Base-by-base conservation (phyloP, 2,329 filamentous ascomycete genomes). In the Cordyceps cateniannulata region DNA sequence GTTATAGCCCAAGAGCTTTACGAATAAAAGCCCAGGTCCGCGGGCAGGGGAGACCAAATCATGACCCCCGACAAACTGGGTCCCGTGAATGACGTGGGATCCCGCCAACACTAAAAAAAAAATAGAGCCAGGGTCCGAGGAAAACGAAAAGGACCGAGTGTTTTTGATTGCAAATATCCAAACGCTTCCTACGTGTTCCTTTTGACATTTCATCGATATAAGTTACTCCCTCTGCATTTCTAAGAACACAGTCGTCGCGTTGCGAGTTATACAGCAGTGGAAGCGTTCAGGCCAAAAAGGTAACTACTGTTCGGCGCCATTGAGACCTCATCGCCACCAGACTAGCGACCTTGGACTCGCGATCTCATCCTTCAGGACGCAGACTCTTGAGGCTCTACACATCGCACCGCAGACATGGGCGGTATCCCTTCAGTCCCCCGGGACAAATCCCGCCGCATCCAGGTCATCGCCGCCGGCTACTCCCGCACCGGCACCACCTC, bases 401-500 rank as follows among this genome's bases (percentile, higher is more conserved):
- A 32, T 9, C 29, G 18, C 42, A 44, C 38, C 38, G 16, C 32
- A 60, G 59, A 48, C n/a, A 70, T 70, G 69, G 69, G 69, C 35
- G 67, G 64, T 61, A 65, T 65, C 45, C 66, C 70, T 38, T 73
- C 72, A 3, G 65, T 72, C 55, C 71, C 72, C 8, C 67, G 65
- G 10, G 71, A 75, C 58, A 67, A 62, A 50, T 67, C 66, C 18
- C 66, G 67, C 52, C 66, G 54, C 50, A 65, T 79, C 57, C 69
- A 76, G 63, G 76, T 78, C 60, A 78, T 79, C 60, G 74, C 73
- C 24, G 76, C 75, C 6, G 73, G 75, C 49, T 75, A 73, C 62
- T 71, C 79, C 16, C 73, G 80, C 42, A 82, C 79, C 1, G 80
- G 79, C 16, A 82, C 79, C 1, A 71, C 79, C 10, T 81, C 81